phyloP scores from a whole-genome alignment of 208 protist species.

The Polymyxa betae region DNA sequence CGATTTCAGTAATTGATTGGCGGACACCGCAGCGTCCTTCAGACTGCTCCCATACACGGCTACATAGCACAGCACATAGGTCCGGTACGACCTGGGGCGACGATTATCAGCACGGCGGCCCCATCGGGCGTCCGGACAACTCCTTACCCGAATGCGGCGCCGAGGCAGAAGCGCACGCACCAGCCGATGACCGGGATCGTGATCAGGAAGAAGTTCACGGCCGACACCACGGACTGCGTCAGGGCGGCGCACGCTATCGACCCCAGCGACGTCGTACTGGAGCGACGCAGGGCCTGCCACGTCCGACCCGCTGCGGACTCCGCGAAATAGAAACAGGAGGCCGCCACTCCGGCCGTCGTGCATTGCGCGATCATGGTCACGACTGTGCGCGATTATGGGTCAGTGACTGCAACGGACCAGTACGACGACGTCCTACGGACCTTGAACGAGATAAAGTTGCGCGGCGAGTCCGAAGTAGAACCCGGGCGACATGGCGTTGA shows the following conservation, averaged over 20 bases:
- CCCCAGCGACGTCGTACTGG: not conserved
- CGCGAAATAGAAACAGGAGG: too few species aligned
- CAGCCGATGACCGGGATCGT: not conserved
- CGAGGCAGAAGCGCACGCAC: not conserved
- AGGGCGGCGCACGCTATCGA: not conserved
- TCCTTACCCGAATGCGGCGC: too few species aligned
- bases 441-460: too few species aligned
- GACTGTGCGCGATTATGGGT: too few species aligned
- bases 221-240: not conserved
- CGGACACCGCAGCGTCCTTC: not conserved
- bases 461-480: too few species aligned
- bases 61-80: not conserved
- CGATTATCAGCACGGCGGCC: not conserved
- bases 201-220: not conserved
- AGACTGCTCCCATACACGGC: not conserved
- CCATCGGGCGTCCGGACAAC: not conserved
- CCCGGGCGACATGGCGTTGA: too few species aligned
- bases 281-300: too few species aligned
- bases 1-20: not conserved
- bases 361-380: too few species aligned
- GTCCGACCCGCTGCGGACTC: too few species aligned
- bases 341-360: too few species aligned
- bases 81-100: not conserved
- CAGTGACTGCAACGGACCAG: too few species aligned
- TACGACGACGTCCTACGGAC: too few species aligned